Evolutionary conservation across 495 filamentous ascomycete species (phyloP), one percentile per base, ranked within the genome.

Genomic region (Neurospora terricola): DNA sequence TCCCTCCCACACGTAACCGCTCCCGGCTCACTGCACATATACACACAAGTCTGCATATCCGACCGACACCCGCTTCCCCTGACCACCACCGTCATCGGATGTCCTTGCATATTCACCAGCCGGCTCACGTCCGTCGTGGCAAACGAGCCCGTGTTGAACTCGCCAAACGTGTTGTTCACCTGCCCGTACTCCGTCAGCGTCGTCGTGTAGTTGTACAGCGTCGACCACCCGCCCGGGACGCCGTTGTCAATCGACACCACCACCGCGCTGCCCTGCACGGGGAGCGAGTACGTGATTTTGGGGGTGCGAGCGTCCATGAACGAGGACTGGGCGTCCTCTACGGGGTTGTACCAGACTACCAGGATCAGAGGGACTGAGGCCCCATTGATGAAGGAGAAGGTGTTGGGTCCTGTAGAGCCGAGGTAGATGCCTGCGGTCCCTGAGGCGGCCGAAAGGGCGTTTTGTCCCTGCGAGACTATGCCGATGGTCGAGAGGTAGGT

Each of bases 101-200:
- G 70, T 16, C 83, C 83, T 36, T 71, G 68, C 82, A 84, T 83
- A 71, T 82, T 82, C 69, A 83, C 79, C 38, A 83, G 74, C 30
- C 81, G 72, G 14, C 78, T 80, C 38, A 84, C 75, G 72, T 84
- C 81, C 36, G 80, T 74, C n/a, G 76, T 79, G 48, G 80, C 82
- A 6, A 48, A 78, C 0, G 11, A 16, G 14, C 77, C 78, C 0
- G 75, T 79, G 72, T 71, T 83, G 75, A 79, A 79, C 75, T 84
- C 83, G 39, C 78, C 76, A 75, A 81, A 81, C n/a, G 80, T 83
- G 72, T 84, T 81, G 70, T 73, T 40, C 59, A 84, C 72, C 72
- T 80, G 80, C 3, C 81, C 83, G 66, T 78, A 80, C 48, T 43
- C 37, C 12, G 76, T 75, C 45, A 81, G 75, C 10, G 75, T 59